phyloP scores from a whole-genome alignment of 208 protist genomes.

The Leishmania amazonensis region DNA sequence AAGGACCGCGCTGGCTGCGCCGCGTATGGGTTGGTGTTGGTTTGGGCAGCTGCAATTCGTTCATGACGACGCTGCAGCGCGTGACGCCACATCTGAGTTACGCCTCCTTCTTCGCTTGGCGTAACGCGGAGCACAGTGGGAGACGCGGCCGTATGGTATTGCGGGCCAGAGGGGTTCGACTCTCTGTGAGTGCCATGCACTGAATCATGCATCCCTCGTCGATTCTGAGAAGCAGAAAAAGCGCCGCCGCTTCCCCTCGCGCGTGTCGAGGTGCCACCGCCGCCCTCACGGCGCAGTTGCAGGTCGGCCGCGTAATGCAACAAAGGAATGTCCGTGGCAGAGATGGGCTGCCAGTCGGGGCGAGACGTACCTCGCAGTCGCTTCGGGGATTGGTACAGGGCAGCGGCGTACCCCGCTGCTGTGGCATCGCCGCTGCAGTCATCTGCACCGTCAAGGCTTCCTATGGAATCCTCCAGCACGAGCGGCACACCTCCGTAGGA shows the following conservation, averaged over 20 bases:
- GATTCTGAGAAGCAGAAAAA: neutral
- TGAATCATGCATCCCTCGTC: neutral
- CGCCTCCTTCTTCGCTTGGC: constrained; percentile 46
- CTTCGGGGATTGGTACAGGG: neutral
- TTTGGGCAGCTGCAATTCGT: neutral
- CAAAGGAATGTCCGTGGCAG: constrained; percentile 52
- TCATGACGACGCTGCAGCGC: constrained; percentile 18
- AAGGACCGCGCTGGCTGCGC: neutral
- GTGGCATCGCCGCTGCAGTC: neutral
- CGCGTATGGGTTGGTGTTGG: neutral
- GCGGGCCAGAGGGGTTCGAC: neutral
- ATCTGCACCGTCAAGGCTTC: neutral
- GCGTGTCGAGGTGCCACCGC: constrained; percentile 3
- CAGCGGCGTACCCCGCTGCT: neutral
- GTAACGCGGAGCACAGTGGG: constrained; percentile 17
- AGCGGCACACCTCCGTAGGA: constrained; percentile 29
- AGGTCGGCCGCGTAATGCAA: constrained; percentile 60
- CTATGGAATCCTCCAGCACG: neutral
- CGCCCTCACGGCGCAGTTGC: constrained; percentile 29
- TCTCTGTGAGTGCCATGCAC: neutral
- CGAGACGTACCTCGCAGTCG: constrained; percentile 10
- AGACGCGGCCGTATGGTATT: neutral
- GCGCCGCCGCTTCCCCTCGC: neutral
- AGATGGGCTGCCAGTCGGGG: constrained; percentile 61
- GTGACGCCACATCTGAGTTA: constrained; percentile 60